phyloP scores from a whole-genome alignment of 495 filamentous ascomycete species.

The Aspergillus leporis region DNA sequence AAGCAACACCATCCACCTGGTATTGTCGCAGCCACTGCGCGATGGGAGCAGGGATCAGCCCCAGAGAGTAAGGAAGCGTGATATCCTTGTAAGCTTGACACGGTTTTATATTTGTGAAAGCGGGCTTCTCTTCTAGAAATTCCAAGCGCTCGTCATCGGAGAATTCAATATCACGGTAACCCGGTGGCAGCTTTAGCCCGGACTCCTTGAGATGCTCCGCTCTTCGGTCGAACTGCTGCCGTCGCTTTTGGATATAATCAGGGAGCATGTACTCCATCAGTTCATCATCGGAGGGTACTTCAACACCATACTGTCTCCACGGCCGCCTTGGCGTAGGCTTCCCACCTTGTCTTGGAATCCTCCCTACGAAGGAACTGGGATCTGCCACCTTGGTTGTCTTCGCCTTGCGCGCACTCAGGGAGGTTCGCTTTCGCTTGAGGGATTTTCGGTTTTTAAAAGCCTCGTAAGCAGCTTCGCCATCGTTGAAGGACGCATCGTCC shows the following conservation, averaged over 20 bases:
- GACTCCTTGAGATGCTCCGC: conserved; percentile 60
- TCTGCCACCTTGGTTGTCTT: conserved; percentile 37
- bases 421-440: conserved; percentile 52
- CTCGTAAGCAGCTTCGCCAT: conserved; percentile 54
- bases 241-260: conserved; percentile 56
- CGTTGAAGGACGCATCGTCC: conserved; percentile 47
- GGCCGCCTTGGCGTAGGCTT: conserved; percentile 21
- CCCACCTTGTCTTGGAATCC: conserved; percentile 23
- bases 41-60: conserved; percentile 84
- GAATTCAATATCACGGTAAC: conserved; percentile 79
- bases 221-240: conserved; percentile 51
- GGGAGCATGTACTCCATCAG: conserved; percentile 60
- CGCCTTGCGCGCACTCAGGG: conserved; percentile 47
- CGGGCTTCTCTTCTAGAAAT: conserved; percentile 65
- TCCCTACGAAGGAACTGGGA: conserved; percentile 31
- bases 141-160: conserved; percentile 77
- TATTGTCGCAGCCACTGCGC: conserved; percentile 93
- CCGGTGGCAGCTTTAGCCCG: conserved; percentile 76
- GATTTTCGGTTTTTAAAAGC: conserved; percentile 61
- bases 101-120: conserved; percentile 62
- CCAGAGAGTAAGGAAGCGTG: conserved; percentile 70
- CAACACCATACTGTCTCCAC: conserved; percentile 41
- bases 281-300: conserved; percentile 52
- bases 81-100: conserved; percentile 73
- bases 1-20: conserved; percentile 81